Conservation (phyloP, 305 asterid species). For the Stenogyne calaminthoides region DNA sequence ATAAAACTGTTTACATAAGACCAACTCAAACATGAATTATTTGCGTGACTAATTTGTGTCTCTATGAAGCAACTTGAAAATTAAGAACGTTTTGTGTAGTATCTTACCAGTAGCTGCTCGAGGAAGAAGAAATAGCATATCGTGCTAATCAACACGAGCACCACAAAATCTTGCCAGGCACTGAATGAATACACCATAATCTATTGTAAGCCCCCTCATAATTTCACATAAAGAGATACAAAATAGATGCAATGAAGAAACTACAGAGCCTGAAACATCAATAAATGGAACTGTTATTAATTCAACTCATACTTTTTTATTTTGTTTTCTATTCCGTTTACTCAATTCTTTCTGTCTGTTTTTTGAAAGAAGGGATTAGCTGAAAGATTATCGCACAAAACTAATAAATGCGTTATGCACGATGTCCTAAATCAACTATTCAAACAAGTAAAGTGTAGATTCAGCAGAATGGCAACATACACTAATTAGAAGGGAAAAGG, state of each 20-base stretch:
- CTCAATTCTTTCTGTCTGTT: neutral
- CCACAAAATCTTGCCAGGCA: slow-evolving; percentile 96
- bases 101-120: slow-evolving; percentile 87
- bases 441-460: too few relatives aligned
- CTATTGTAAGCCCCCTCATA: slow-evolving; percentile 26
- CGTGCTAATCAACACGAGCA: slow-evolving; percentile 88
- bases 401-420: too few relatives aligned
- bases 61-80: slow-evolving; percentile 5
- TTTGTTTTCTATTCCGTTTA: neutral
- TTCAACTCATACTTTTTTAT: slow-evolving; percentile 16
- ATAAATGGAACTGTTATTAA: neutral
- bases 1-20: neutral
- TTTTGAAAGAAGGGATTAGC: too few relatives aligned
- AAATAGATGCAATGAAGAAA: slow-evolving; percentile 1
- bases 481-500: neutral
- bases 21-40: neutral
- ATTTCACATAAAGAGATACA: slow-evolving; percentile 1
- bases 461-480: neutral
- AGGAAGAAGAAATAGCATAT: slow-evolving; percentile 96
- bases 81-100: slow-evolving; percentile 16
- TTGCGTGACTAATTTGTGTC: neutral
- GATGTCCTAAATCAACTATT: too few relatives aligned
- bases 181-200: slow-evolving; percentile 43
- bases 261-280: neutral
- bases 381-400: too few relatives aligned